Conservation (phyloP, 306 rosid species). For the Gynostemma pentaphyllum region DNA sequence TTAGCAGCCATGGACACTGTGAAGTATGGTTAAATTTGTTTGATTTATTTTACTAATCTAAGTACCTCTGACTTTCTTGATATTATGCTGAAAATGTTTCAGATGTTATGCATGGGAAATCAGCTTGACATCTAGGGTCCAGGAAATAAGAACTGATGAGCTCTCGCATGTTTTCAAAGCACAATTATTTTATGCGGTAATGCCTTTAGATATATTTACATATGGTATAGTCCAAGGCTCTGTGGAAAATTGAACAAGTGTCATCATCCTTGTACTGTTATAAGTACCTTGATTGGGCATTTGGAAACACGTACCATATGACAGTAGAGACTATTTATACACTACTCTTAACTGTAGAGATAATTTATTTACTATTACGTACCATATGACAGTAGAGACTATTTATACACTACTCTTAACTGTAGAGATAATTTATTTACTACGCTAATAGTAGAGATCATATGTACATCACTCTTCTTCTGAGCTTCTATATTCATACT, state of each 20-base stretch:
- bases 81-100: slow-evolving; percentile 25
- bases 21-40: slow-evolving; percentile 42
- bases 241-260: background rate
- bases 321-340: background rate
- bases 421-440: too few species aligned
- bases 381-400: background rate
- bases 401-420: background rate
- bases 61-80: slow-evolving; percentile 1
- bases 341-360: background rate
- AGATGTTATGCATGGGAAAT: slow-evolving; percentile 93
- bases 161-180: slow-evolving; percentile 64
- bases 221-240: background rate
- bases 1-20: slow-evolving; percentile 81
- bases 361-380: too few species aligned
- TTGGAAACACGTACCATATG: background rate
- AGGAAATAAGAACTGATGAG: slow-evolving; percentile 50
- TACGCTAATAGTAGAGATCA: background rate
- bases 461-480: background rate
- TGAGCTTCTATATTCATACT: background rate
- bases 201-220: slow-evolving; percentile 10
- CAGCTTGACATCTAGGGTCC: slow-evolving; percentile 66
- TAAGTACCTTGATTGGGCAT: background rate
- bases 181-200: slow-evolving; percentile 65
- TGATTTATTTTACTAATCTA: background rate
- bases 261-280: background rate